Evolutionary conservation across 345 rosid species (phyloP), one percentile per base, ranked within the genome.

Genomic region (Bretschneidera sinensis): DNA sequence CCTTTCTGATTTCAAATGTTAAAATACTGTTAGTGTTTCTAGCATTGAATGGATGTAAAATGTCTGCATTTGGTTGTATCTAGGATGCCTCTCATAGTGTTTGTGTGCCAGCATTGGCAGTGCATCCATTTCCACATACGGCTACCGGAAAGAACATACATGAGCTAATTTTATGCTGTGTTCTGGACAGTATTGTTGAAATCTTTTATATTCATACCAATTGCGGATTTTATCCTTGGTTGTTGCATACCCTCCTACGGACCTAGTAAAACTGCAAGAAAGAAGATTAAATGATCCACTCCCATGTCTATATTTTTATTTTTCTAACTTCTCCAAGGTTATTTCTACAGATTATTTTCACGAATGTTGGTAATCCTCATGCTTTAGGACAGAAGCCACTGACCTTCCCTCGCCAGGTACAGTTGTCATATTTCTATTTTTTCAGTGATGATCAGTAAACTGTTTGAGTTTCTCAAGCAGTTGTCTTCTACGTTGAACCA

Each of bases 281-380:
- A 39, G 2, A 39, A 9, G 15, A 5, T 39, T 39, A 11, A 5
- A 5, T 11, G 11, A 13, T 39, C n/a, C n/a, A n/a, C n/a, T n/a
- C 10, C 45, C 11, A 39, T 13, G 45, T 39, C 13, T 51, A 19
- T 61, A 22, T 7, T 47, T 51, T 57, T 45, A 6, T 18, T 22
- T 14, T 31, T 63, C 73, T 65, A 53, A 66, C 21, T 25, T 22
- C 43, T 62, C 9, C 56, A 35, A 67, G 9, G 61, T 75, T 34
- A 23, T 62, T 33, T 67, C 50, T 50, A 66, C 81, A 94, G 99
- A 94, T 94, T 66, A 86, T 94, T 68, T 94, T 94, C 78, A 94
- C 99, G 53, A 94, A 94, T 76, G 97, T 94, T 53, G 99, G 99
- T 67, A 90, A 94, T 64, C 99, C 99, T 74, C 99, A 94, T 75